phyloP scores from a whole-genome alignment of 371 early-diverging fungal species.

The Mortierella sp. region DNA sequence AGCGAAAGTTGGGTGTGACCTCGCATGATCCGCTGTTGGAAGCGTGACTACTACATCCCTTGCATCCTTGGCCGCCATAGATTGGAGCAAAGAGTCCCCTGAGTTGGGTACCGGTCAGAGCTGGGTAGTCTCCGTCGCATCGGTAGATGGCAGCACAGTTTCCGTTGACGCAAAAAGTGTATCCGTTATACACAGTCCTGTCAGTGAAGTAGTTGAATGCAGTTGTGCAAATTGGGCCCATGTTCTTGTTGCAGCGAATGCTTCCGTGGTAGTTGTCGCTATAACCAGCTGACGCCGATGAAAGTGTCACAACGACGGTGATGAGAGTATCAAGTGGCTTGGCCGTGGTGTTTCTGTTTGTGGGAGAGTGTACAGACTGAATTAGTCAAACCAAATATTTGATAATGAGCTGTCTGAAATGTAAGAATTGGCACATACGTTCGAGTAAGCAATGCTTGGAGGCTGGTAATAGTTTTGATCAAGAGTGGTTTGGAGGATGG shows the following conservation, averaged over 20 bases:
- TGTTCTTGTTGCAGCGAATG: slow-evolving; percentile 26
- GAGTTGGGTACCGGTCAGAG: slow-evolving; percentile 27
- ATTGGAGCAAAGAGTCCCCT: slow-evolving; percentile 29
- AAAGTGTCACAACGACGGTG: slow-evolving; percentile 13
- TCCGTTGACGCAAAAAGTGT: slow-evolving; percentile 33
- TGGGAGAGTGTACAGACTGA: not conserved
- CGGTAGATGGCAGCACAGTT: slow-evolving; percentile 38
- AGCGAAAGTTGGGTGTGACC: slow-evolving; percentile 39
- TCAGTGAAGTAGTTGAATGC: slow-evolving; percentile 37
- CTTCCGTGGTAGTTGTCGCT: slow-evolving; percentile 39
- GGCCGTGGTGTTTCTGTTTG: slow-evolving; percentile 42
- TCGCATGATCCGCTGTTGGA: slow-evolving; percentile 41
- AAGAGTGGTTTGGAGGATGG: no score
- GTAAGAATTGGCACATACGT: no score
- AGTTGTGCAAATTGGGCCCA: slow-evolving; percentile 13
- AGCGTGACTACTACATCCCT: slow-evolving; percentile 49
- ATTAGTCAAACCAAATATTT: no score
- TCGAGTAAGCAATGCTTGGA: no score
- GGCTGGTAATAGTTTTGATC: no score
- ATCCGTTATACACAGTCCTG: slow-evolving; percentile 19
- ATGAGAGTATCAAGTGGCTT: slow-evolving; percentile 33
- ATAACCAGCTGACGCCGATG: slow-evolving; percentile 9
- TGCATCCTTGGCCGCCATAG: slow-evolving; percentile 42
- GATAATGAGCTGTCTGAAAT: no score
- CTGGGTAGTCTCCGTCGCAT: slow-evolving; percentile 27